Evolutionary conservation across 257 asterid species (phyloP).

Genomic region (Linaria vulgaris): DNA sequence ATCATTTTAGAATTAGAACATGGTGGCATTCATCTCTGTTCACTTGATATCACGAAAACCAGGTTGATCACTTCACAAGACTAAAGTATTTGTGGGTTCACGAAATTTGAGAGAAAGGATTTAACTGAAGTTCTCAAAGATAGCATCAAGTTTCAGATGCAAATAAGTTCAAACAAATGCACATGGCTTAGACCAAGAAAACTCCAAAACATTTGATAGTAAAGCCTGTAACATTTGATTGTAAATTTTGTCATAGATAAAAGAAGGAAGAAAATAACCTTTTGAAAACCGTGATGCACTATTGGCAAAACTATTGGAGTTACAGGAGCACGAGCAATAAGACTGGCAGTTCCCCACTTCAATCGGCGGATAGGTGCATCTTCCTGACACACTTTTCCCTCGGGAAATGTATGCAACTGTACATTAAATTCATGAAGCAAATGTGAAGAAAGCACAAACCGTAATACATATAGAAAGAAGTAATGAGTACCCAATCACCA

Average conservation of each 20-base stretch:
- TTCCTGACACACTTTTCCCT: conserved; percentile 97
- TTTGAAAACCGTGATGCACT: conserved; percentile 83
- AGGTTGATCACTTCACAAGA: background rate
- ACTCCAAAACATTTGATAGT: too few species aligned
- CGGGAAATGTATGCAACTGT: conserved; percentile 98
- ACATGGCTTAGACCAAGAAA: background rate
- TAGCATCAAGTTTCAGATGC: background rate
- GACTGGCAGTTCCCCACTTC: conserved; percentile 99
- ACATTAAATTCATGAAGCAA: conserved; percentile 24
- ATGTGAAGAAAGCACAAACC: background rate
- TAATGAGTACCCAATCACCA: conserved; percentile 92
- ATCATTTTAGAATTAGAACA: too few species aligned
- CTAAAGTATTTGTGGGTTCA: too few species aligned
- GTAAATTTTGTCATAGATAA: conserved; percentile 8
- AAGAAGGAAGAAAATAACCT: conserved; percentile 46
- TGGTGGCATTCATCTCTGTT: too few species aligned
- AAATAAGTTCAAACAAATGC: background rate
- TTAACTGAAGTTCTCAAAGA: background rate
- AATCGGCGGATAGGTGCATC: conserved; percentile 80
- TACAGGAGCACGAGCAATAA: conserved; percentile 87
- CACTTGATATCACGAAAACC: background rate
- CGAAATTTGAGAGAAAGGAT: too few species aligned
- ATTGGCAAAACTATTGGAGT: conserved; percentile 95
- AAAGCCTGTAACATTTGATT: too few species aligned
- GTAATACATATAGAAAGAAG: too few species aligned